phyloP scores from a whole-genome alignment of 176 grass and related monocot species.

The Poa pratensis region DNA sequence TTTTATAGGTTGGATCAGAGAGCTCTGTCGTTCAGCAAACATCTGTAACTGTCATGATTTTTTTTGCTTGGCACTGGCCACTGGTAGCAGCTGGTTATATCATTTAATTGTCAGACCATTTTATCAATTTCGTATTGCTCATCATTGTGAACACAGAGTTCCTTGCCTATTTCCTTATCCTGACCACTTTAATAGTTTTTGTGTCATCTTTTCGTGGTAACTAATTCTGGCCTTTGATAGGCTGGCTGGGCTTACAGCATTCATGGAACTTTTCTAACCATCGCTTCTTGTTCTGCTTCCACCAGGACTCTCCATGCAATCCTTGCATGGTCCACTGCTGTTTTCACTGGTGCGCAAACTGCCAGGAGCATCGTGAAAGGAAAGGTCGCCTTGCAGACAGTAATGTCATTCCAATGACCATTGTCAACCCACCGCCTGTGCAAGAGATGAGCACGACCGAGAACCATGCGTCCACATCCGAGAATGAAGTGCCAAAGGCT shows the following conservation, averaged over 20 bases:
- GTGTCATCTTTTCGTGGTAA: not conserved
- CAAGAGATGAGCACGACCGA: constrained; percentile 61
- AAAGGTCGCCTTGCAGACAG: constrained; percentile 57
- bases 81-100: not conserved
- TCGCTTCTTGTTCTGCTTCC: constrained; percentile 2
- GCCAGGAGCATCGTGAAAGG: constrained; percentile 78
- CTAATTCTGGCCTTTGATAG: not conserved
- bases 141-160: not conserved
- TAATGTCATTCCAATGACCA: constrained; percentile 41
- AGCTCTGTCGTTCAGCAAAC: constrained; percentile 1
- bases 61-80: not conserved
- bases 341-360: constrained; percentile 65
- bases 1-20: not conserved
- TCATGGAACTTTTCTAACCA: not conserved
- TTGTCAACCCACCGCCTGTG: constrained; percentile 57
- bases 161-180: not conserved
- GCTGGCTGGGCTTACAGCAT: not conserved
- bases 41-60: not conserved
- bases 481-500: constrained; percentile 27
- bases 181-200: not conserved
- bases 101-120: too few relatives aligned
- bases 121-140: not conserved
- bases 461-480: constrained; percentile 10
- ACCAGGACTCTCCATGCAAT: constrained; percentile 68
- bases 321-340: constrained; percentile 65